Evolutionary conservation across 2,329 filamentous ascomycete species (phyloP).

Genomic region (Paraphaeosphaeria minitans): DNA sequence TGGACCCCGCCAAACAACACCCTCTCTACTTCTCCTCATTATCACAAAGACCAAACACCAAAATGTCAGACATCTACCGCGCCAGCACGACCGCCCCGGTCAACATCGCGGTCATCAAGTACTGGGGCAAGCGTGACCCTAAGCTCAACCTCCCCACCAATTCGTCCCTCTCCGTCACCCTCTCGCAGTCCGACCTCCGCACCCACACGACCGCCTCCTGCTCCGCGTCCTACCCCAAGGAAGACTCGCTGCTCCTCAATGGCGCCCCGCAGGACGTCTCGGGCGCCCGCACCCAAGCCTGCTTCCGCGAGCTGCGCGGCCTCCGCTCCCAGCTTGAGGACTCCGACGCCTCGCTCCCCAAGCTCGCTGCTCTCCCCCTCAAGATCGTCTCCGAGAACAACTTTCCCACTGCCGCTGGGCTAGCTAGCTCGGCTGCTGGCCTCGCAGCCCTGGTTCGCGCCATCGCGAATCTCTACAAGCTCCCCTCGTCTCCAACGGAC

Average conservation of each 20-base stretch:
- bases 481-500: constrained; percentile 79
- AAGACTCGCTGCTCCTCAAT: constrained; percentile 82
- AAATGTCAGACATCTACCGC: constrained; percentile 70
- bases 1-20: constrained; percentile 24
- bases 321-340: constrained; percentile 78
- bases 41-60: constrained; percentile 13
- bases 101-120: constrained; percentile 98
- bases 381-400: constrained; percentile 96
- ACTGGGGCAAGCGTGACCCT: constrained; percentile 97
- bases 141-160: constrained; percentile 97
- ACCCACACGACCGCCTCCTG: constrained; percentile 96
- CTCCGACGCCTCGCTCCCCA: constrained; percentile 74
- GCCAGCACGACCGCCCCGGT: constrained; percentile 96
- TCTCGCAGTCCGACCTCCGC: constrained; percentile 90
- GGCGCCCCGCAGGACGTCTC: constrained; percentile 81
- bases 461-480: constrained; percentile 88
- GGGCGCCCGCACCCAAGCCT: constrained; percentile 90
- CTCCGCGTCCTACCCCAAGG: constrained; percentile 69
- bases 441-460: constrained; percentile 75
- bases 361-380: constrained; percentile 76
- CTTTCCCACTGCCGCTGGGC: constrained; percentile 95
- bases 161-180: constrained; percentile 94
- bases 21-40: constrained; percentile 10
- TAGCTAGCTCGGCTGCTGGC: constrained; percentile 70
- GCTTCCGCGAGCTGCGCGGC: constrained; percentile 81